These are phyloP conservation scores for Amoebophrya sp. DNA, from an alignment of 169 alveolate genomes.

Conservation along the genomic window DNA sequence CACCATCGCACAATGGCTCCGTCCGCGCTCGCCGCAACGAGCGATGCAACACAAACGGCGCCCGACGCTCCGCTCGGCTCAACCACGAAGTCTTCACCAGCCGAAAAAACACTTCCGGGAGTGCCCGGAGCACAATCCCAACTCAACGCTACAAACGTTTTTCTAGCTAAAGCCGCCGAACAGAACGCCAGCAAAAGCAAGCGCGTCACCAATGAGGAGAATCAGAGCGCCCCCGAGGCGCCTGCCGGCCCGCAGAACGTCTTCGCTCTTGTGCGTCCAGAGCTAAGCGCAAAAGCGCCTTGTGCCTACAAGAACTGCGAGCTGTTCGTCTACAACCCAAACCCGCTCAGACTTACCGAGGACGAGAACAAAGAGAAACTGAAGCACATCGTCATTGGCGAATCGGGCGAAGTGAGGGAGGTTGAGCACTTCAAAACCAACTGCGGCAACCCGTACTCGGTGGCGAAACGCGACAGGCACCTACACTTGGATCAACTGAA, in stretches of 20 bases:
- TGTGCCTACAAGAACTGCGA: not conserved
- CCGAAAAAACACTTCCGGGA: too few relatives aligned
- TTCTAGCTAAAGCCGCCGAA: too few relatives aligned
- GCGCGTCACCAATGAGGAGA: too few relatives aligned
- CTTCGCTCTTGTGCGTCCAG: not conserved
- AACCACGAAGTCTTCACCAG: too few relatives aligned
- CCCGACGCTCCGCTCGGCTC: too few relatives aligned
- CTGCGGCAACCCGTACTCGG: not conserved
- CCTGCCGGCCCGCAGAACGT: not conserved
- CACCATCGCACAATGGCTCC: too few relatives aligned
- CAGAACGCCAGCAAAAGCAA: too few relatives aligned
- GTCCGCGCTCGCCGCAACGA: too few relatives aligned
- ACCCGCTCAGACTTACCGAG: not conserved
- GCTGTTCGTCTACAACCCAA: not conserved
- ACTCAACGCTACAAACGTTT: not conserved
- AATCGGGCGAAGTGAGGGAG: not conserved
- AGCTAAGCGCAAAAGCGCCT: not conserved
- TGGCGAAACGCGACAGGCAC: not conserved
- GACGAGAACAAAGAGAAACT: not conserved
- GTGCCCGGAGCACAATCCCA: too few relatives aligned
- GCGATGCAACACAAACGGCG: not conserved
- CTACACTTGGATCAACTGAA: not conserved
- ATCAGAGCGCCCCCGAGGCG: too few relatives aligned
- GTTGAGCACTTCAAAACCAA: not conserved
- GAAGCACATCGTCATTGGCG: not conserved